phyloP scores from a whole-genome alignment of 2,329 filamentous ascomycete genomes.

The Alternaria brassicae region DNA sequence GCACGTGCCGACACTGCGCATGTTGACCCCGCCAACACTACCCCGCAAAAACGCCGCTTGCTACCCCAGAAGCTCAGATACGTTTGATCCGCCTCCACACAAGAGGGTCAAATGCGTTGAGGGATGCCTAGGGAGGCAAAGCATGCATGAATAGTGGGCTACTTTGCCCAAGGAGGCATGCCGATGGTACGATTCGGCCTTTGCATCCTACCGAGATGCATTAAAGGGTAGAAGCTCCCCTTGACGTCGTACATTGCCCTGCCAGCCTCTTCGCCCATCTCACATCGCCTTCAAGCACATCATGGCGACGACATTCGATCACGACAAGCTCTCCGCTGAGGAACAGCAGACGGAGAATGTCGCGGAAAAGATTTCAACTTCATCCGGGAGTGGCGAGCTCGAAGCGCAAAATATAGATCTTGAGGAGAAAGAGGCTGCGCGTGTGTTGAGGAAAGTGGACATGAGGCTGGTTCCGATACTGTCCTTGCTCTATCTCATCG shows the following conservation, averaged over 20 bases:
- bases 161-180: constrained; percentile 16
- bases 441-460: constrained; percentile 48
- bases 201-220: constrained; percentile 19
- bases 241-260: constrained; percentile 1
- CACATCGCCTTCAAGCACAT: background rate
- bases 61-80: constrained; percentile 23
- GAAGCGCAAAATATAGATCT: constrained; percentile 36
- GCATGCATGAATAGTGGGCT: constrained; percentile 4
- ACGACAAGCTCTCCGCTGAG: constrained; percentile 10
- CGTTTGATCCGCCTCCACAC: constrained; percentile 11
- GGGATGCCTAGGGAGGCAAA: background rate
- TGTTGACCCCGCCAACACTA: constrained; percentile 21
- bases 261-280: background rate
- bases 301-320: constrained; percentile 29
- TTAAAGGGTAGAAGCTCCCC: constrained; percentile 18
- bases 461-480: constrained; percentile 41
- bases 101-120: constrained; percentile 9
- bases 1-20: constrained; percentile 5
- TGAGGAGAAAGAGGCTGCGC: constrained; percentile 36
- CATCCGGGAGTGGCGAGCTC: constrained; percentile 28
- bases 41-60: constrained; percentile 27
- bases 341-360: constrained; percentile 34
- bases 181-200: constrained; percentile 16
- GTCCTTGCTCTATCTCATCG: constrained; percentile 45
- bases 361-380: constrained; percentile 33